Evolutionary conservation across 352 stramenopile species (phyloP).

Genomic region (Sclerospora graminicola): DNA sequence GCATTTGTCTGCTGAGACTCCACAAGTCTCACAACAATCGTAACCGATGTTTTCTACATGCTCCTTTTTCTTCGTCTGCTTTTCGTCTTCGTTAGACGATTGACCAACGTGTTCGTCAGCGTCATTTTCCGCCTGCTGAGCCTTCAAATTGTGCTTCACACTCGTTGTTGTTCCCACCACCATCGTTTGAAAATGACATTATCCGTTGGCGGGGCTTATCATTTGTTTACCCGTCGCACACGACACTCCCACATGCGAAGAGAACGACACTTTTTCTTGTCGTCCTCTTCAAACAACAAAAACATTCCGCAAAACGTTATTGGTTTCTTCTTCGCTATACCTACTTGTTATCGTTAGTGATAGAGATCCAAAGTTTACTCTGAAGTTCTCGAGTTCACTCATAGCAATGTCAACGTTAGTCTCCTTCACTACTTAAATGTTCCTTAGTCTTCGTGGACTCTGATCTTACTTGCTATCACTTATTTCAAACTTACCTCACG

Average conservation of each 20-base stretch:
- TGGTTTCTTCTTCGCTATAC: no score
- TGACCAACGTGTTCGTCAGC: neutral
- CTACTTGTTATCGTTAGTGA: no score
- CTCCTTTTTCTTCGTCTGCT: neutral
- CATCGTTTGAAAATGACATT: conserved; percentile 15
- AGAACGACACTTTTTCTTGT: neutral
- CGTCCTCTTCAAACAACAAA: neutral
- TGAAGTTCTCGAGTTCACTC: no score
- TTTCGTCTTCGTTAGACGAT: conserved; percentile 2
- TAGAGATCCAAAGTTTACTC: no score
- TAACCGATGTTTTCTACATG: conserved; percentile 3
- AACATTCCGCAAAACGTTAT: no score
- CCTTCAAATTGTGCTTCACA: conserved; percentile 15
- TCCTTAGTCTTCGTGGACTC: no score
- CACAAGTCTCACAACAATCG: conserved; percentile 20
- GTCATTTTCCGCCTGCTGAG: neutral
- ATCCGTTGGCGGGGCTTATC: neutral
- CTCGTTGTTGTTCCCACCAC: conserved; percentile 13
- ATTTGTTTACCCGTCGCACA: neutral
- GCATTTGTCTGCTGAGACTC: conserved; percentile 15
- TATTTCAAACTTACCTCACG: no score
- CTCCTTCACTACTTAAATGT: neutral
- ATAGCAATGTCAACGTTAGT: conserved; percentile 3
- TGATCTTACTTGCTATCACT: no score
- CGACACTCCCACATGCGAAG: conserved; percentile 11